A percentile compares a stretch with the other conserved stretches of the same genome.
These are phyloP conservation scores for Phytopythium montanum DNA, from an alignment of 352 stramenopile genomes.

Conservation along the genomic window DNA sequence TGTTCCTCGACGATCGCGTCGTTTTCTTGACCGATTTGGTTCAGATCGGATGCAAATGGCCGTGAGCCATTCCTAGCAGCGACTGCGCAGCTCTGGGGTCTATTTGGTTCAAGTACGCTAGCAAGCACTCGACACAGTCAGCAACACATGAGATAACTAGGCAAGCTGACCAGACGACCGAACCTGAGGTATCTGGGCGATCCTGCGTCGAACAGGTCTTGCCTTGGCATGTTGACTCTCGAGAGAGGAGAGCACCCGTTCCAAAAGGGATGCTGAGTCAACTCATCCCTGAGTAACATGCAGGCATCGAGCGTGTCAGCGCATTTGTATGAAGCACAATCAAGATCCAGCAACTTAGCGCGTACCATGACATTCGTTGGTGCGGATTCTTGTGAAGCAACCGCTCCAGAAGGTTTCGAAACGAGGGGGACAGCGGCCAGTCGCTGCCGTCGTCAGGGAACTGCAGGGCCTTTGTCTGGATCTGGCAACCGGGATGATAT, in stretches of 20 bases:
- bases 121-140: neutral
- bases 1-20: neutral
- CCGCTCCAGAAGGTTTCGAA: constrained; percentile 51
- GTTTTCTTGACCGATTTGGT: neutral
- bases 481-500: constrained; percentile 25
- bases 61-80: neutral
- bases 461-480: constrained; percentile 53
- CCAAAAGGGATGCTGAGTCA: constrained; percentile 77
- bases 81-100: neutral
- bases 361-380: constrained; percentile 70
- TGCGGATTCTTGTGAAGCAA: constrained; percentile 74
- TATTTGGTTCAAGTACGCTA: neutral
- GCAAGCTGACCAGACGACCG: neutral
- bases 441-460: constrained; percentile 35
- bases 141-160: neutral
- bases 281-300: constrained; percentile 25
- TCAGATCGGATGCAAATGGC: neutral
- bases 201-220: constrained; percentile 51
- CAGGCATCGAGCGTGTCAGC: neutral
- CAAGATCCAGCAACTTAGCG: constrained; percentile 8
- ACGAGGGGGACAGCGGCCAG: constrained; percentile 48
- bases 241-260: constrained; percentile 18
- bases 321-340: neutral
- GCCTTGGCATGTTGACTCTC: constrained; percentile 40
- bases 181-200: neutral